Conservation (phyloP, 176 grass and related monocot genomes). For the Dendrocalamus sinicus region DNA sequence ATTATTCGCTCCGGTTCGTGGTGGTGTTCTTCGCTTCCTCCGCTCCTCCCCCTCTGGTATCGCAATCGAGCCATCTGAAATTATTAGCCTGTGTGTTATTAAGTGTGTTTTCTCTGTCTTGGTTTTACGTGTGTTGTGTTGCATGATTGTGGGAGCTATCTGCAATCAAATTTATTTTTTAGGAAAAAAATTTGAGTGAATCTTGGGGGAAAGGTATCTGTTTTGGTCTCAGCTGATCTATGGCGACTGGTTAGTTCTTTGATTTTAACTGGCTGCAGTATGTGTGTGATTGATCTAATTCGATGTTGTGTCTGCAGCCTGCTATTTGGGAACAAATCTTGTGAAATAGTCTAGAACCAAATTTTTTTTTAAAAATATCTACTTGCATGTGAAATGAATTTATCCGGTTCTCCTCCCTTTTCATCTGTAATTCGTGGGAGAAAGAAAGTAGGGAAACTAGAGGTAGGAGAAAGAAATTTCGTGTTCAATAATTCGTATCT, state of each 20-base stretch:
- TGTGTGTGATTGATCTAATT: neutral
- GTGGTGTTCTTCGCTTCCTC: neutral
- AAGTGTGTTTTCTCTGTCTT: neutral
- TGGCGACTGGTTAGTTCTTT: neutral
- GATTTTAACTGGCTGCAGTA: neutral
- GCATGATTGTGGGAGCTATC: neutral
- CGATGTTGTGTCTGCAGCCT: neutral
- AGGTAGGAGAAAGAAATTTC: neutral
- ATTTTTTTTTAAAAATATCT: neutral
- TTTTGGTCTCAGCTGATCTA: neutral
- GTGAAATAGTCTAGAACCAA: neutral
- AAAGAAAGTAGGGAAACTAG: neutral
- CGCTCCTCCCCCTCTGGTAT: slow-evolving; percentile 7
- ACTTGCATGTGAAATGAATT: neutral
- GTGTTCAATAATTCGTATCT: neutral
- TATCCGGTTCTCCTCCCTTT: neutral
- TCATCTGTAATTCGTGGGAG: neutral
- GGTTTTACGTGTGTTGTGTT: too few species aligned
- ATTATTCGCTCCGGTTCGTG: slow-evolving; percentile 40
- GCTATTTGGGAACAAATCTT: neutral
- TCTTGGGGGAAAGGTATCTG: neutral
- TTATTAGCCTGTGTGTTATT: neutral
- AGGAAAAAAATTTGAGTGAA: neutral
- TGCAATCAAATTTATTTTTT: neutral
- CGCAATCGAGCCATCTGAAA: neutral